Conservation (phyloP, 768 basidiomycete genomes). For the Suillus hirtellus region DNA sequence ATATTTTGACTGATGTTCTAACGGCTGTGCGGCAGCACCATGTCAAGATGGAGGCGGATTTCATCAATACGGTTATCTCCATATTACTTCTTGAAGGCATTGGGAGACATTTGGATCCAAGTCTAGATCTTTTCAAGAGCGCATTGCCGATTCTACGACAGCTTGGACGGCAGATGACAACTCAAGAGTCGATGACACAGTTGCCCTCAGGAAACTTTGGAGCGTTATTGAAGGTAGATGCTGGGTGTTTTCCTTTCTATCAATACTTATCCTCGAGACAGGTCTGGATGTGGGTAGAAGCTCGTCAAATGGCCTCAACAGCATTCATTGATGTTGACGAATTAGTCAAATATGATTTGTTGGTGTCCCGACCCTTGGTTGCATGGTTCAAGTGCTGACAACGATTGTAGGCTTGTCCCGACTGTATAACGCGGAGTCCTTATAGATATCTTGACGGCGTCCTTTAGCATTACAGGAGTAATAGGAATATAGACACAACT, state of each 20-base stretch:
- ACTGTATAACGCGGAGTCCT: constrained; percentile 36
- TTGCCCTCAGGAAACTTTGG: constrained; percentile 74
- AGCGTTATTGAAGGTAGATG: constrained; percentile 81
- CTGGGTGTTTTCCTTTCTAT: neutral
- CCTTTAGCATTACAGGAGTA: constrained; percentile 2
- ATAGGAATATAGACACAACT: constrained; percentile 5
- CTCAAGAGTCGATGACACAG: constrained; percentile 59
- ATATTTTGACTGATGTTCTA: constrained; percentile 88
- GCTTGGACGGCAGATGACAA: constrained; percentile 89
- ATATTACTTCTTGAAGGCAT: constrained; percentile 95
- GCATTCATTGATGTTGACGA: constrained; percentile 83
- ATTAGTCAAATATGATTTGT: constrained; percentile 87
- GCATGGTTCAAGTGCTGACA: constrained; percentile 17
- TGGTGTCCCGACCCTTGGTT: constrained; percentile 31
- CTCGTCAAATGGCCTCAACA: constrained; percentile 78
- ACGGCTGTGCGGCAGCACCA: constrained; percentile 86
- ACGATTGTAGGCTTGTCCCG: constrained; percentile 47
- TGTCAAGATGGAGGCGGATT: constrained; percentile 98
- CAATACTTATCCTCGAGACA: constrained; percentile 30
- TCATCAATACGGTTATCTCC: constrained; percentile 96
- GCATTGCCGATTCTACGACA: constrained; percentile 92
- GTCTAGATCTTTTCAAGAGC: constrained; percentile 92
- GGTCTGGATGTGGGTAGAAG: constrained; percentile 95
- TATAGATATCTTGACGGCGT: neutral
- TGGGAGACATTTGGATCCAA: constrained; percentile 89